Evolutionary conservation across 2,329 filamentous ascomycete genomes (phyloP).

Genomic region (Biscogniauxia sp.): DNA sequence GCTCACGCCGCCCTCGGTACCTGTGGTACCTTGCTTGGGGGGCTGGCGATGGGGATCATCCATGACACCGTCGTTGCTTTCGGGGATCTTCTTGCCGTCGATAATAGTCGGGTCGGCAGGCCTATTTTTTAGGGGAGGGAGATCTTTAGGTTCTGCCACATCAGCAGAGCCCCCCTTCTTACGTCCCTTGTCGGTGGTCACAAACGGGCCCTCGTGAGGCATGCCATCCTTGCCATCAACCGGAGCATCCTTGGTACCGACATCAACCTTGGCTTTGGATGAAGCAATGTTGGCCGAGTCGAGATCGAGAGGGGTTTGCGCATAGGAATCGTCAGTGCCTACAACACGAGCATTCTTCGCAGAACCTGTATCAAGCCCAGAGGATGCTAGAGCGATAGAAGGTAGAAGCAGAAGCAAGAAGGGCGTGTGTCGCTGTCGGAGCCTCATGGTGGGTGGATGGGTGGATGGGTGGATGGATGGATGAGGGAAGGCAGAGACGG

Average conservation of each 20-base stretch:
- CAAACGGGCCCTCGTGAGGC: constrained; percentile 82
- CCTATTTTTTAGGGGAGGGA: constrained; percentile 48
- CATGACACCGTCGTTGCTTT: constrained; percentile 81
- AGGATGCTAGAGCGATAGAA: constrained; percentile 24
- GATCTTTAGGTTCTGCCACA: constrained; percentile 35
- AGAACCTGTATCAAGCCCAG: constrained; percentile 17
- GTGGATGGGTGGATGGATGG: background rate
- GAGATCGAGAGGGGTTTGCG: constrained; percentile 19
- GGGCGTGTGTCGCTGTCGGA: constrained; percentile 26
- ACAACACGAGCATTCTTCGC: constrained; percentile 15
- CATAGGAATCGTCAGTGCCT: constrained; percentile 16
- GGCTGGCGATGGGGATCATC: constrained; percentile 75
- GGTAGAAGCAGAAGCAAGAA: constrained; percentile 30
- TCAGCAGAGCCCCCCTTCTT: constrained; percentile 35
- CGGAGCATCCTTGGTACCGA: constrained; percentile 71
- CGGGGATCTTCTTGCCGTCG: constrained; percentile 60
- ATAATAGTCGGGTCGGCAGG: constrained; percentile 51
- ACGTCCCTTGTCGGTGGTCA: constrained; percentile 53
- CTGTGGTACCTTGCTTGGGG: constrained; percentile 82
- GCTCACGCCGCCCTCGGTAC: constrained; percentile 84
- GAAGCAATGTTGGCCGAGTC: constrained; percentile 35
- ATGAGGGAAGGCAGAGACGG: background rate
- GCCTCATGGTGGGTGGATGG: constrained; percentile 25
- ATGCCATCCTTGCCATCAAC: constrained; percentile 93
- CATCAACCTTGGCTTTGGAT: constrained; percentile 38